phyloP scores from a whole-genome alignment of 176 grass and related monocot species.

The Neostapfia colusana region DNA sequence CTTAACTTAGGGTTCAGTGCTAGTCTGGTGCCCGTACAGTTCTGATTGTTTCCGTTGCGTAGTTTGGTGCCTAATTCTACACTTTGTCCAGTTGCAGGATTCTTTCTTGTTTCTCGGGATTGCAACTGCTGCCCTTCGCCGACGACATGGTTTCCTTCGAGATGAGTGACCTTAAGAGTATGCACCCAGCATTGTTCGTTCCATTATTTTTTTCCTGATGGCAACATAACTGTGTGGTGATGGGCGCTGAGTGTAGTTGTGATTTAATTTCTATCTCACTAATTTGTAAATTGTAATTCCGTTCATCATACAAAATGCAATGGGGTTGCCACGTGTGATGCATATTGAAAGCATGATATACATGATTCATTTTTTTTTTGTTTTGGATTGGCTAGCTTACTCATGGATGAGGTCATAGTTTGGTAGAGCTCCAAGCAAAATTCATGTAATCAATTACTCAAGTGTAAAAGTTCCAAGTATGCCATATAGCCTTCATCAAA shows the following conservation, averaged over 20 bases:
- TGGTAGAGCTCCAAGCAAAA: too few relatives aligned
- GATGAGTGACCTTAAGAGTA: constrained; percentile 98
- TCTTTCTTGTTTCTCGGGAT: neutral
- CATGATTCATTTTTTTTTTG: neutral
- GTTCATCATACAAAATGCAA: too few relatives aligned
- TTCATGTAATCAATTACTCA: too few relatives aligned
- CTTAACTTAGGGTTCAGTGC: neutral
- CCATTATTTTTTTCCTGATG: neutral
- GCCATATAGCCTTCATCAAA: too few relatives aligned
- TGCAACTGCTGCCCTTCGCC: neutral
- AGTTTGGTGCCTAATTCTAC: neutral
- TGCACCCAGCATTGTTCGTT: neutral
- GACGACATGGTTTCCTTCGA: constrained; percentile 89
- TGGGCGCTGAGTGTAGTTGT: neutral
- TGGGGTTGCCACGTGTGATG: too few relatives aligned
- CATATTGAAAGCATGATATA: neutral
- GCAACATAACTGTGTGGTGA: too few relatives aligned
- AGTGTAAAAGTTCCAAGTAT: too few relatives aligned
- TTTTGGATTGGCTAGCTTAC: too few relatives aligned
- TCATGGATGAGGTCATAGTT: too few relatives aligned
- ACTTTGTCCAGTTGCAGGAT: constrained; percentile 21
- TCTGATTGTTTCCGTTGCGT: neutral
- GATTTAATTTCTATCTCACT: neutral
- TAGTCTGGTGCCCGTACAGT: neutral
- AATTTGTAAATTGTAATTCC: neutral